Evolutionary conservation across 345 rosid species (phyloP), one percentile per base, ranked within the genome.

Genomic region (Pelargonium nanum): DNA sequence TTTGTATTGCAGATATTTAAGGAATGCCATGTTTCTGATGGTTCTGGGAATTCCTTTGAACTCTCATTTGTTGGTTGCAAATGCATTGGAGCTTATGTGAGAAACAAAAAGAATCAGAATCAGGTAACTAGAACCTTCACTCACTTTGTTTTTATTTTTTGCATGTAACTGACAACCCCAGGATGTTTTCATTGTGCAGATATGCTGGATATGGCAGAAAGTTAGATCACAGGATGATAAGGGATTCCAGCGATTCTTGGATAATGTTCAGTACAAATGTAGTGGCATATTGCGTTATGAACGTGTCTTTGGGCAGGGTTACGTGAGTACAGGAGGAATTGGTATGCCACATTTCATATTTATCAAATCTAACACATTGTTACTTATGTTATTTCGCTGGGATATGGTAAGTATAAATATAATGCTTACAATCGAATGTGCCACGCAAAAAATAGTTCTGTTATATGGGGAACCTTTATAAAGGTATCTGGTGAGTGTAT

Each of bases 161-260:
- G 9, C 48, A 7, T 40, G 48, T 40, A 40, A 40, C 15, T 40
- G 48, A 40, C 48, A 40, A 40, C 2, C 48, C 48, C 13, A 40
- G 48, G 48, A 10, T 40, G 13, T 40, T 12, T 40, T 12, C 15
- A 28, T 22, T 25, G 21, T 83, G 61, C 95, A 94, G 99, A 90
- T 94, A 72, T 87, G 97, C 82, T 94, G 99, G 99, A 70, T 70
- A 59, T 94, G 95, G 95, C 82, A 87, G 77, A 94, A 94, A 63
- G 86, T 86, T 20, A 68, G 68, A 65, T 83, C 96, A 52, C 77
- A 86, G 57, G 80, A 84, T 28, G 99, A 94, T 32, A 85, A 82
- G 65, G 90, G 89, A n/a, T 90, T 94, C 78, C 99, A 90, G 73
- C 90, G 81, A 4, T 94, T 94, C 83, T 77, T 94, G 78, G 99